These are phyloP conservation scores for Penicillium sp. DNA, from an alignment of 2,329 filamentous ascomycete species.

Conservation along the genomic window DNA sequence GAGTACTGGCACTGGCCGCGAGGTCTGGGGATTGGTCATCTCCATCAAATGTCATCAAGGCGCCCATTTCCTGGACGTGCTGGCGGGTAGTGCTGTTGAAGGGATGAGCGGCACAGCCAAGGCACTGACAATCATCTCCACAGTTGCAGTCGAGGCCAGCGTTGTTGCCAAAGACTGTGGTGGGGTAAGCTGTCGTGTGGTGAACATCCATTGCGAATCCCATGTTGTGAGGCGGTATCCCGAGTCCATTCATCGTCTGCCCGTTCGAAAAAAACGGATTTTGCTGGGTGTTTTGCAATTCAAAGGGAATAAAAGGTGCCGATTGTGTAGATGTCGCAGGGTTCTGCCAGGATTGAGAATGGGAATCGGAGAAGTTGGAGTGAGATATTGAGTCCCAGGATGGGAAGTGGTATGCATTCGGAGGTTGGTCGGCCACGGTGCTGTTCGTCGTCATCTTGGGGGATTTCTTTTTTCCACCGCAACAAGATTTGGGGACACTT, in stretches of 20 bases:
- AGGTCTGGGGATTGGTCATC: slow-evolving; percentile 20
- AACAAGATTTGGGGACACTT: slow-evolving; percentile 25
- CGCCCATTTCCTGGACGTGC: slow-evolving; percentile 43
- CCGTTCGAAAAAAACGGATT: slow-evolving; percentile 13
- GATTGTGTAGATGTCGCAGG: slow-evolving; percentile 11
- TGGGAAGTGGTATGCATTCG: slow-evolving; percentile 7
- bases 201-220: slow-evolving; percentile 6
- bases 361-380: slow-evolving; percentile 10
- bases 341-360: slow-evolving; percentile 20
- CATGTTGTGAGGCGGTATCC: slow-evolving; percentile 14
- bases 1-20: slow-evolving; percentile 16
- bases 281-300: slow-evolving; percentile 7
- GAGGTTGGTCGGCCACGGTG: neutral
- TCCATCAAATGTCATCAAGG: slow-evolving; percentile 34
- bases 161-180: slow-evolving; percentile 11
- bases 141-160: slow-evolving; percentile 37
- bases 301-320: slow-evolving; percentile 14
- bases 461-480: slow-evolving; percentile 15
- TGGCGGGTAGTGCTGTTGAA: slow-evolving; percentile 43
- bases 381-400: slow-evolving; percentile 13
- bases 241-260: slow-evolving; percentile 14
- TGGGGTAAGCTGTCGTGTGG: slow-evolving; percentile 8
- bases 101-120: slow-evolving; percentile 43
- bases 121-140: slow-evolving; percentile 42
- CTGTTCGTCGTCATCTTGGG: neutral